phyloP scores from a whole-genome alignment of 2,329 filamentous ascomycete genomes.

The Ascochyta pisi region DNA sequence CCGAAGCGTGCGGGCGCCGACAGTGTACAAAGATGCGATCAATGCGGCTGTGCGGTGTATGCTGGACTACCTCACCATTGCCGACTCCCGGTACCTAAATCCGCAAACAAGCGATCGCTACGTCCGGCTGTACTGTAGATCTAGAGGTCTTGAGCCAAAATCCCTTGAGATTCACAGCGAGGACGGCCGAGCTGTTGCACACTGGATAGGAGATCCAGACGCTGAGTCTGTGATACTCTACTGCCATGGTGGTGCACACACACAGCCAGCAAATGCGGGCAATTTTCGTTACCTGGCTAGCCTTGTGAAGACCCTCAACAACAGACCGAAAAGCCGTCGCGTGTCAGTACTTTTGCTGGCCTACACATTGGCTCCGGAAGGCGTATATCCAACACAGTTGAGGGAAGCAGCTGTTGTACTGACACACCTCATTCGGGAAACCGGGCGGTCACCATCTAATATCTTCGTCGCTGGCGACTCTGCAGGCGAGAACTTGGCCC shows the following conservation, averaged over 20 bases:
- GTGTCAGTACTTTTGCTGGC: constrained; percentile 30
- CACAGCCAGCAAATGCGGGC: constrained; percentile 21
- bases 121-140: constrained; percentile 23
- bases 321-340: not conserved
- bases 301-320: constrained; percentile 23
- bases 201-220: constrained; percentile 33
- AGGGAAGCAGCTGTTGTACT: constrained; percentile 27
- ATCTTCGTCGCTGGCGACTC: constrained; percentile 25
- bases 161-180: constrained; percentile 13
- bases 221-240: constrained; percentile 31
- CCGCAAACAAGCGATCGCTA: constrained; percentile 24
- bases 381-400: constrained; percentile 29
- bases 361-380: constrained; percentile 31
- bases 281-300: constrained; percentile 17
- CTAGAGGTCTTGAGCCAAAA: constrained; percentile 12
- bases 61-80: constrained; percentile 26
- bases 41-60: constrained; percentile 26
- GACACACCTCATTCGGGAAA: constrained; percentile 21
- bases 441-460: constrained; percentile 15
- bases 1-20: constrained; percentile 17
- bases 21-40: constrained; percentile 23
- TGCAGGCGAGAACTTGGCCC: constrained; percentile 20
- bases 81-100: constrained; percentile 28
- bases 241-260: constrained; percentile 34
- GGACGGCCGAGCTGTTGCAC: constrained; percentile 19